These are phyloP conservation scores for Ogataea sp. DNA, from an alignment of 805 yeast species.

Conservation along the genomic window DNA sequence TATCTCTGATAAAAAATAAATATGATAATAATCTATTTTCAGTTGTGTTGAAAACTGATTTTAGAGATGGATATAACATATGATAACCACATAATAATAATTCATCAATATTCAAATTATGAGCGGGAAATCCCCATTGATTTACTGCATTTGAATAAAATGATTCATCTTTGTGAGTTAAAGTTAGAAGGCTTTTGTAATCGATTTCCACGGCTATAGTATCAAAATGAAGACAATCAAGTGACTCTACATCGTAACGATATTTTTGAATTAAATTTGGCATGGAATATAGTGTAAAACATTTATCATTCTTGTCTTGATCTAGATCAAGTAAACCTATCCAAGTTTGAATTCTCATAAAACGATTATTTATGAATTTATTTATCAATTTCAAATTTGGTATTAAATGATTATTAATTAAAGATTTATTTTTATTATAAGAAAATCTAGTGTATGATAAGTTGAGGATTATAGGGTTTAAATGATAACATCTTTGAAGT, in stretches of 20 bases:
- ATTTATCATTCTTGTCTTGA: constrained; percentile 3
- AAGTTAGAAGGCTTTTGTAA: constrained; percentile 18
- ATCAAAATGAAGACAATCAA: no score
- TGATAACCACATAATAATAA: constrained; percentile 49
- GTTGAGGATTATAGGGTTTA: constrained; percentile 10
- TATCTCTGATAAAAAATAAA: constrained; percentile 60
- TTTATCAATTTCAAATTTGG: constrained; percentile 5
- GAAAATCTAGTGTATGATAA: background rate
- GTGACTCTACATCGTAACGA: constrained; percentile 1
- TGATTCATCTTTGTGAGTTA: constrained; percentile 12
- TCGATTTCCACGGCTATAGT: constrained; percentile 21
- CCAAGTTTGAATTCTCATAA: constrained; percentile 33
- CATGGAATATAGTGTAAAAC: constrained; percentile 27
- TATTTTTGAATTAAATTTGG: constrained; percentile 15
- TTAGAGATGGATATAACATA: constrained; percentile 31
- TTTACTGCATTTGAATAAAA: constrained; percentile 34
- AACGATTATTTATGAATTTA: constrained; percentile 15
- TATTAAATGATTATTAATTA: constrained; percentile 3
- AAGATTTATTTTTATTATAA: background rate
- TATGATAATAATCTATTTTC: constrained; percentile 46
- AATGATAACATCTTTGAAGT: constrained; percentile 18
- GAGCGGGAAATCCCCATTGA: constrained; percentile 68
- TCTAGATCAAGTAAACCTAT: constrained; percentile 25
- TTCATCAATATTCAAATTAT: constrained; percentile 56
- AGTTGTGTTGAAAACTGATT: background rate